A percentile compares a stretch with the other conserved stretches of the same genome.
phyloP scores from a whole-genome alignment of 2,329 filamentous ascomycete genomes.

The Aspergillus arachidicola region DNA sequence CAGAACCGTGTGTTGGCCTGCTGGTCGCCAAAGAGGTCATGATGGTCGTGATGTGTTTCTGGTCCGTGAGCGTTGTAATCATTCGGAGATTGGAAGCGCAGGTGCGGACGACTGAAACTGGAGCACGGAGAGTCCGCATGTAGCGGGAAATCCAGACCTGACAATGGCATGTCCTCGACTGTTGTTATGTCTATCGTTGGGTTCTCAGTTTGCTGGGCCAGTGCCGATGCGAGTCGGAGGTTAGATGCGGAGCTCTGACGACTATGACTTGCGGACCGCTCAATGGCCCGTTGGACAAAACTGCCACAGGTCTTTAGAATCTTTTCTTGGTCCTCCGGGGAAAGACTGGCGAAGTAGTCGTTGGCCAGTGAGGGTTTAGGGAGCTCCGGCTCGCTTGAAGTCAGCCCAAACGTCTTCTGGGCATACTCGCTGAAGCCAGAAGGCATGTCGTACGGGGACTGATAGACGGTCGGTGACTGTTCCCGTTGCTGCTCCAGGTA shows the following conservation, averaged over 20 bases:
- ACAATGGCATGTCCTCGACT: conserved; percentile 41
- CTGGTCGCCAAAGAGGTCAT: conserved; percentile 48
- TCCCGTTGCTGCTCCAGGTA: conserved; percentile 44
- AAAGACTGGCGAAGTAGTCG: conserved; percentile 44
- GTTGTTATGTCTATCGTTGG: conserved; percentile 47
- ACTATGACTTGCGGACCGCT: conserved; percentile 40
- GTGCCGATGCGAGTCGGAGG: conserved; percentile 39
- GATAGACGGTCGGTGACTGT: conserved; percentile 42
- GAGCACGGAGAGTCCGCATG: conserved; percentile 47
- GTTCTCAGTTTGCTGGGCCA: conserved; percentile 44
- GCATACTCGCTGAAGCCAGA: conserved; percentile 47
- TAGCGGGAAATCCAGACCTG: conserved; percentile 40
- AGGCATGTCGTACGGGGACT: conserved; percentile 47
- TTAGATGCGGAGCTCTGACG: conserved; percentile 42
- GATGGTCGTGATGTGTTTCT: conserved; percentile 42
- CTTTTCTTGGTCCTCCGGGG: conserved; percentile 44
- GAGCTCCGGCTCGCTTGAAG: conserved; percentile 36
- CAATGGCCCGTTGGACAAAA: conserved; percentile 43
- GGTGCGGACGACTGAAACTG: conserved; percentile 45
- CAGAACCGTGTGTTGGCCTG: conserved; percentile 49
- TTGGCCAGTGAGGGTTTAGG: conserved; percentile 45
- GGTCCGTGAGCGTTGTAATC: conserved; percentile 42
- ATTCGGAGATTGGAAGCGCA: conserved; percentile 46
- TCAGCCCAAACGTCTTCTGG: conserved; percentile 41
- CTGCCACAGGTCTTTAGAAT: conserved; percentile 47